Evolutionary conservation across 2,329 filamentous ascomycete genomes (phyloP), one percentile per base, ranked within the genome.

Genomic region (Verticillium tricorpus): DNA sequence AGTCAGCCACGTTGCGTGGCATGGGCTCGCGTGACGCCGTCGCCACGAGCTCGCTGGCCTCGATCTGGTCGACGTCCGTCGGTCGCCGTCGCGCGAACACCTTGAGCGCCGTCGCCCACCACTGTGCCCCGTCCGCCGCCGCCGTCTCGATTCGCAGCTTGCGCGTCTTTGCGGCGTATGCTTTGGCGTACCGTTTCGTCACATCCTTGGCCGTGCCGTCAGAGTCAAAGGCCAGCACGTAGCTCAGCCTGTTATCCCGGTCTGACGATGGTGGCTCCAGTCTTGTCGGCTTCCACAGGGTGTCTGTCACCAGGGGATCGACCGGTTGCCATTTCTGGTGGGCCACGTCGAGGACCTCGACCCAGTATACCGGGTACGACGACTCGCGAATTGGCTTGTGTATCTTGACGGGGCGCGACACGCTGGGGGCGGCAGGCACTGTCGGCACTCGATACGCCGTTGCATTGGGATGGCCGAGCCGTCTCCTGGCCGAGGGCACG

Each of bases 301-400:
- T 90, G 61, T 85, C 82, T 0, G 93, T 96, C 2, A 95, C 92
- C 0, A 97, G 75, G 0, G 93, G 87, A 71, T 99, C 95, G 40
- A 95, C 86, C 0, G 92, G 85, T 61, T 97, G 85, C 95, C 95
- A 99, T 78, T 92, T 96, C 71, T 97, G 91, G 66, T 92, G 86
- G 0, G 90, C 90, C 60, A 87, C 81, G 65, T 97, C 93, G 66
- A 97, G 91, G 3, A 92, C 89, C 76, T 99, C 95, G 0, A 97
- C 89, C 95, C 95, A 99, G 72, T 93, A 98, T 3, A 98, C 83
- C 0, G 95, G 95, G 69, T 89, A 91, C 0, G 85, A 75, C 0
- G 92, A 93, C 70, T 94, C 91, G 28, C 82, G 82, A 12, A 89
- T 83, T 15, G 71, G 76, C 60, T 76, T 78, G 12, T 71, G 76